phyloP scores from a whole-genome alignment of 306 rosid genomes.

The Vicia sativa region DNA sequence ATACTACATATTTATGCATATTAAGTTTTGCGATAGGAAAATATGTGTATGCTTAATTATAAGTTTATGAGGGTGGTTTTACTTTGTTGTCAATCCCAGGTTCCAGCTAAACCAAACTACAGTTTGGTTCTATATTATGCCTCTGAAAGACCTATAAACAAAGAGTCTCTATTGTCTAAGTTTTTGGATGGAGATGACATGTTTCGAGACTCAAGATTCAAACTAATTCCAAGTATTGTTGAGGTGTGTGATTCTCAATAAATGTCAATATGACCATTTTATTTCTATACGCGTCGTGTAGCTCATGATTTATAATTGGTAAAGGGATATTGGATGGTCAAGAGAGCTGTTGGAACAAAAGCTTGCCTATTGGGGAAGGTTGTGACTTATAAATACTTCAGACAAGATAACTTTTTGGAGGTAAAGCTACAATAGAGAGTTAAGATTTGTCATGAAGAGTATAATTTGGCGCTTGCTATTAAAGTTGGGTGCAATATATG shows the following conservation, averaged over 20 bases:
- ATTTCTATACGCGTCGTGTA: conserved; percentile 9
- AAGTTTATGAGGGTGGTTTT: not conserved
- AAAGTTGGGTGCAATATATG: too few species aligned
- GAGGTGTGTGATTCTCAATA: conserved; percentile 59
- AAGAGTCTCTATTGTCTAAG: conserved; percentile 73
- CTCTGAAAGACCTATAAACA: conserved; percentile 70
- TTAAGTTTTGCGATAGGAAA: not conserved
- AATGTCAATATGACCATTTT: conserved; percentile 6
- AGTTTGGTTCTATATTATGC: conserved; percentile 85
- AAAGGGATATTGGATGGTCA: conserved; percentile 99
- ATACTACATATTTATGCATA: too few species aligned
- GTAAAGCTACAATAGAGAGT: conserved; percentile 46
- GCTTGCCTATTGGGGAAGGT: conserved; percentile 97
- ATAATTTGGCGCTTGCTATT: not conserved
- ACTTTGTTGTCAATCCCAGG: conserved; percentile 49
- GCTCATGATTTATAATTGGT: conserved; percentile 40
- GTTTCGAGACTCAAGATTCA: conserved; percentile 83
- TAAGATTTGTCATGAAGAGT: conserved; percentile 6
- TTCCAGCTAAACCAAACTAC: conserved; percentile 98
- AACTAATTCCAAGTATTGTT: conserved; percentile 92
- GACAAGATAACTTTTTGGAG: conserved; percentile 89
- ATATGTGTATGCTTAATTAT: too few species aligned
- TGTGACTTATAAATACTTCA: conserved; percentile 76
- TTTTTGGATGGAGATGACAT: conserved; percentile 76
- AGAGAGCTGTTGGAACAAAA: conserved; percentile 98